Evolutionary conservation across 352 stramenopile genomes (phyloP), one percentile per base, ranked within the genome.

Genomic region (Chrysophaeum taylorii): DNA sequence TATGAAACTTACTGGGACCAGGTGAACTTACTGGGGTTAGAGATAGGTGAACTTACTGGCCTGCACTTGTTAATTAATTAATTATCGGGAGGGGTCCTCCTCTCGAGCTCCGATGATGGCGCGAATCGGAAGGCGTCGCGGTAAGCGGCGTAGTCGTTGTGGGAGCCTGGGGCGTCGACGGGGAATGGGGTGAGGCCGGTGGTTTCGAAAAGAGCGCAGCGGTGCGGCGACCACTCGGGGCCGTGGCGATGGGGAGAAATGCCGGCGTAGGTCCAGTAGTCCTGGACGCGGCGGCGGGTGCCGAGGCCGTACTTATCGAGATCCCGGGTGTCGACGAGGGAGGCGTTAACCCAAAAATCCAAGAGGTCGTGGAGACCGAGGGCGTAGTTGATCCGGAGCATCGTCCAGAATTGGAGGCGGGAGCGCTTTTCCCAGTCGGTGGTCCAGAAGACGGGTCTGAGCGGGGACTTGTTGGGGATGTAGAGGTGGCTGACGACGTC

Each of bases 381-480:
- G 27, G 25, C 2, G 33, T 38, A 63, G 33, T 63, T 63, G n/a
- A 63, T 33, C 5, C 52, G 52, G 5, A 63, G 52, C 52, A 63
- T 63, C 7, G 52, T 63, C 52, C 52, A 63, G 52, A 63, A 63
- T 33, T 63, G 52, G 25, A 63, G 5, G 27, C 52, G 52, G 5
- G 7, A 16, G 27, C 52, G 52, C 52, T 27, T 25, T 25, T 39
- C 52, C 52, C 52, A 63, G 52, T 63, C 52, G 5, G 12, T 9
- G 52, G 52, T 63, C 52, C 52, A 63, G 33, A 63, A 63, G 4
- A 63, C 52, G 52, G 52, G 52, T 15, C 52, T 25, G 9, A 63
- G 52, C 52, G 52, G 52, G 27, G 52, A 63, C 52, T 39, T 63
- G 7, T 9, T 36, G 27, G 52, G 52, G 52, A 63, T 63, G 52